Base-by-base conservation (phyloP, 129 eudicot genomes). In the Arctium minus region DNA sequence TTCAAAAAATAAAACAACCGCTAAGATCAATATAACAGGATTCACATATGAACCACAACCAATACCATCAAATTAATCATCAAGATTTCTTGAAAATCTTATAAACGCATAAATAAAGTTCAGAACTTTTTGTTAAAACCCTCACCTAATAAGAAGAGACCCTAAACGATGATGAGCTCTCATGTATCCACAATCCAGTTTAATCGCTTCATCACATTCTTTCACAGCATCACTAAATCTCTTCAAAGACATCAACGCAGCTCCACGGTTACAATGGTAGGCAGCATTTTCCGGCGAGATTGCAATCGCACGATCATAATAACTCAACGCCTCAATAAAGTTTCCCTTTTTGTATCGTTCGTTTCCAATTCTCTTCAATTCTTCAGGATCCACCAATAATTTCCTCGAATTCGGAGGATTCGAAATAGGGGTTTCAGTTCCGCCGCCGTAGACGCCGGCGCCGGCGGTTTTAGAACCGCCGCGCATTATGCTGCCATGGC, bases 401-500 rank as follows among this genome's bases (percentile, higher is more conserved):
- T 78, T 71, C 31, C 76, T 77, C 27, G 77, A 44, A 53, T 10
- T 42, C 29, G 62, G 18, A 12, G 42, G 8, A 72, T 46, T 81
- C 8, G 80, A 60, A n/a, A 35, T 6, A 35, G 67, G 1, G 6
- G 15, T 6, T 65, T 65, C 86, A 3, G 48, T 76, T 33, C 69
- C 85, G 4, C 27, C 82, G 6, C 82, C 82, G 1, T 79, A 74
- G 17, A 67, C 8, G 48, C 9, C 27, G 29, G 67, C 2, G 3
- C 33, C 67, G 60, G 86, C 48, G 68, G 77, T 73, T 36, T 56
- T 53, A 31, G 83, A 67, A 15, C 92, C 94, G 13, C 92, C 90
- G 1, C 96, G 92, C 88, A 96, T 92, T 89, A 96, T 93, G 74
- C 97, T 96, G 1, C 97, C 99, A 65, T 92, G 97, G 29, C 99